Conservation (phyloP, 768 basidiomycete genomes). For the Auriscalpium microsporum region DNA sequence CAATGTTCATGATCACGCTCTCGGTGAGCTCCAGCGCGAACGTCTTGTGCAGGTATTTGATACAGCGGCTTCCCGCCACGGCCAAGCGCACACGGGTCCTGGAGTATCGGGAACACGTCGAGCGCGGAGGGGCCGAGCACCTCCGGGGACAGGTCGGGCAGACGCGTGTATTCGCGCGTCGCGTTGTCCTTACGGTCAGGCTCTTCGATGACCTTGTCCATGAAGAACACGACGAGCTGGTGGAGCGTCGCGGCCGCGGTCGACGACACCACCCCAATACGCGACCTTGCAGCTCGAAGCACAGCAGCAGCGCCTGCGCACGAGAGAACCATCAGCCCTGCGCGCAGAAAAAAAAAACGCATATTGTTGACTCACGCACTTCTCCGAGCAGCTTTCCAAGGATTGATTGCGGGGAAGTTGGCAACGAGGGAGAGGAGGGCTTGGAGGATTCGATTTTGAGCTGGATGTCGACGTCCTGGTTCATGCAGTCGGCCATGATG, state of each 20-base stretch:
- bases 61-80: slow-evolving; percentile 74
- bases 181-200: slow-evolving; percentile 51
- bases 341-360: too few species aligned
- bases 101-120: slow-evolving; percentile 84
- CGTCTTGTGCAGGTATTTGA: slow-evolving; percentile 80
- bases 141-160: slow-evolving; percentile 63
- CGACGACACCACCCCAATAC: slow-evolving; percentile 92
- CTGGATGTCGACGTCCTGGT: slow-evolving; percentile 94
- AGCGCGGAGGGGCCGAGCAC: slow-evolving; percentile 63
- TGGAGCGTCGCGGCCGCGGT: slow-evolving; percentile 94
- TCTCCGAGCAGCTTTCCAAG: slow-evolving; percentile 76
- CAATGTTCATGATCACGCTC: slow-evolving; percentile 92
- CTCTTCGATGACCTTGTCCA: slow-evolving; percentile 82
- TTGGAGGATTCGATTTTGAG: slow-evolving; percentile 86
- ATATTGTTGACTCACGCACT: slow-evolving; percentile 36
- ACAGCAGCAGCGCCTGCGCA: slow-evolving; percentile 71
- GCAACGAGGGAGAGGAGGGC: slow-evolving; percentile 87
- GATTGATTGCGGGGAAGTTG: slow-evolving; percentile 71
- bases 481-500: slow-evolving; percentile 83
- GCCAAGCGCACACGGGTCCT: slow-evolving; percentile 87
- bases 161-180: slow-evolving; percentile 21
- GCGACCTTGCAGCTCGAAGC: slow-evolving; percentile 91
- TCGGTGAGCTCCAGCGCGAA: slow-evolving; percentile 95
- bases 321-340: background rate
- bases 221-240: slow-evolving; percentile 95